Conservation (phyloP, 129 eudicot species). For the Flaveria ramosissima region DNA sequence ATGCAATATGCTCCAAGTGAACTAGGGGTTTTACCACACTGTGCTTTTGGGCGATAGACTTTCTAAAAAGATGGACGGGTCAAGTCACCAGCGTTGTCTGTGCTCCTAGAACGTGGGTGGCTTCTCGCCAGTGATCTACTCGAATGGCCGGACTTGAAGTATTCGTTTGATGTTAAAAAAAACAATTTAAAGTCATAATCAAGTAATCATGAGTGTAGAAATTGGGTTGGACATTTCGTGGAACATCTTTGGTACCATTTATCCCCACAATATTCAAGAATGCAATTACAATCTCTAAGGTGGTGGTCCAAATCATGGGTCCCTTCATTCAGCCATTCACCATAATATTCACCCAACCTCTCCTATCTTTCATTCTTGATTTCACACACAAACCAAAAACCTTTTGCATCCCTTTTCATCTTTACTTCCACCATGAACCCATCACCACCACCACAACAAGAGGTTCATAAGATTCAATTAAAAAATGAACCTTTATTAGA, state of each 20-base stretch:
- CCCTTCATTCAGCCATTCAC: neutral
- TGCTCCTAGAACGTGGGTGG: no score
- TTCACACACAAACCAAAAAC: constrained; percentile 17
- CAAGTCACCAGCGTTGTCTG: no score
- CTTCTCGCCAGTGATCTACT: no score
- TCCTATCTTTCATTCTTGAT: constrained; percentile 16
- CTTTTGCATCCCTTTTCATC: neutral
- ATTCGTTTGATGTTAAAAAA: no score
- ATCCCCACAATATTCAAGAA: neutral
- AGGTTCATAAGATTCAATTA: constrained; percentile 3
- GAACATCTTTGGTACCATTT: neutral
- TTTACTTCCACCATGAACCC: constrained; percentile 3
- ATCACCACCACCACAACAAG: constrained; percentile 15
- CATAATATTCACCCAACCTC: constrained; percentile 21
- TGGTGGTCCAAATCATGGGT: constrained; percentile 17
- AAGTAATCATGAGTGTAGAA: no score
- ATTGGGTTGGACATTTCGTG: neutral
- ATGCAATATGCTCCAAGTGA: no score
- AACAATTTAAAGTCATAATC: neutral
- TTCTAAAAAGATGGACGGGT: no score
- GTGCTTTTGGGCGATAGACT: no score
- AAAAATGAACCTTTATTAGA: constrained; percentile 42
- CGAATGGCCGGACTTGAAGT: no score
- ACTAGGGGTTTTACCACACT: no score
- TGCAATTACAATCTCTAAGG: neutral